Evolutionary conservation across 345 rosid genomes (phyloP).

Genomic region (Citrus sp.): DNA sequence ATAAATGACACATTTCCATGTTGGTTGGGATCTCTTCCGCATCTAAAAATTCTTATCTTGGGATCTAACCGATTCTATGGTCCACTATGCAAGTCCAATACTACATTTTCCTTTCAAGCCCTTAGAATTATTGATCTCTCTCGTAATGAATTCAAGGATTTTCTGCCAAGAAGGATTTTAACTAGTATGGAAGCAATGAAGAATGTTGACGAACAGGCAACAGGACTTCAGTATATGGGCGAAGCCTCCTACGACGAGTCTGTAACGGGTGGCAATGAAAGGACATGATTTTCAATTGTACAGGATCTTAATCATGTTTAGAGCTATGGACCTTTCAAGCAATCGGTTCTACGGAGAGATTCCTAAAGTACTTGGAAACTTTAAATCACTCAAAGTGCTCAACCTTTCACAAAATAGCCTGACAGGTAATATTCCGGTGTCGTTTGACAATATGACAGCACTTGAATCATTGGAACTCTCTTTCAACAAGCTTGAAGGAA

Average conservation of each 20-base stretch:
- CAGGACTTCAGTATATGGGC: not conserved
- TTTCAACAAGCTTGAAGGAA: not conserved
- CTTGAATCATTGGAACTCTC: not conserved
- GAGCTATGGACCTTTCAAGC: not conserved
- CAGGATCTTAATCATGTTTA: not conserved
- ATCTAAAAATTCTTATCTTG: not conserved
- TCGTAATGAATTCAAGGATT: not conserved
- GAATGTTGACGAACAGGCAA: not conserved
- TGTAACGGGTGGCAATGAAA: not conserved
- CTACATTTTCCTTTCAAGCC: not conserved
- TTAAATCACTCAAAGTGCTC: not conserved
- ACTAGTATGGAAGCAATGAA: not conserved
- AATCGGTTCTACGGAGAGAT: not conserved
- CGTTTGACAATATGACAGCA: not conserved
- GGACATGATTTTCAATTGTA: not conserved
- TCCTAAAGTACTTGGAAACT: not conserved
- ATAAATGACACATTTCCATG: constrained; percentile 1
- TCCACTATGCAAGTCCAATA: not conserved
- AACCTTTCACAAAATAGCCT: not conserved
- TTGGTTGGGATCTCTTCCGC: too few relatives aligned
- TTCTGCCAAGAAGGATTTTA: not conserved
- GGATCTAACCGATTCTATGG: constrained; percentile 8
- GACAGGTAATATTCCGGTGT: not conserved
- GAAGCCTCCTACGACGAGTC: not conserved
- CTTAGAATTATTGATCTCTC: not conserved